Base-by-base conservation (phyloP, 345 rosid genomes). In the Gossypium longicalyx region DNA sequence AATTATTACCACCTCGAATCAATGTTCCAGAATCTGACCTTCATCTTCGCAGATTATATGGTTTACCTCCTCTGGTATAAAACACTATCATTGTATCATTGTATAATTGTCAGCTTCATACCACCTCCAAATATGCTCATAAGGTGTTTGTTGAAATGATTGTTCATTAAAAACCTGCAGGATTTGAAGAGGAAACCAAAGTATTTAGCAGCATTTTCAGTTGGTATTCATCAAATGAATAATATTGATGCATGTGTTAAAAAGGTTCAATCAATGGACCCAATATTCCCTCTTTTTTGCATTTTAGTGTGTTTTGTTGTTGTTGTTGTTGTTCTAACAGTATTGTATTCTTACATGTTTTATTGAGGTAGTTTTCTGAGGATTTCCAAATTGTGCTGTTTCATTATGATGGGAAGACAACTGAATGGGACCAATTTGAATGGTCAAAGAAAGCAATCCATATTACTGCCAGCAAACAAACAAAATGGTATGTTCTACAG, bases 371-470 rank as follows among this genome's bases (percentile, higher is more conserved):
- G 97, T 92, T 94, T 85, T 88, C 93, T 16, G 90, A 88, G 78
- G 91, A 94, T 80, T 94, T 94, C 88, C 87, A 87, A 74, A 88
- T 94, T 78, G 41, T 94, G 83, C 93, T 94, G 12, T 90, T 88
- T 74, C 98, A 94, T 79, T 92, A 92, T 79, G 97, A 94, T 81
- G 97, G 97, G 67, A 91, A 83, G 62, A 80, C 88, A 48, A 92
- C 86, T 82, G 97, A 94, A 78, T 94, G 98, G 98, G 97, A 92
- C 54, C 85, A 87, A 75, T 88, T 88, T 78, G 97, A 90, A 81
- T 94, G 98, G 98, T 92, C 98, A 34, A 88, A 81, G 74, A 82
- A 62, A 7, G 97, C 92, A 72, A 90, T 92, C 70, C 97, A 94
- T 82, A 74, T 94, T 59, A 88, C 97, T 44, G 87, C 84, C 49